Evolutionary conservation across 75 land plant species (phyloP).

Genomic region (Sequoiadendron giganteum): DNA sequence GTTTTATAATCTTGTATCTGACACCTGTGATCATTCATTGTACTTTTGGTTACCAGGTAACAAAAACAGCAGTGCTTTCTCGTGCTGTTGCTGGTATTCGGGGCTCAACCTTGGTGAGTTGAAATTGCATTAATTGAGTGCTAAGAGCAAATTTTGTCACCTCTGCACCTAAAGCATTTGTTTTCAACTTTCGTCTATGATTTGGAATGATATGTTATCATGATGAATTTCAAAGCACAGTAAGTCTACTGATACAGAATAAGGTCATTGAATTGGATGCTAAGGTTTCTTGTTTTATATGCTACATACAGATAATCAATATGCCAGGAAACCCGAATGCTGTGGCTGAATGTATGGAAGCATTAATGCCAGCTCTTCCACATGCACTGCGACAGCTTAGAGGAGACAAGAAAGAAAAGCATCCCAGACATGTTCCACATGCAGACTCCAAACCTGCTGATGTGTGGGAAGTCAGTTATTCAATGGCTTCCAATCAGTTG

Average conservation of each 20-base stretch:
- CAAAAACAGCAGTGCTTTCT: slow-evolving; percentile 93
- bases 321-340: slow-evolving; percentile 99
- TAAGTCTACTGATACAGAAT: background rate
- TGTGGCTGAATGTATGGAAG: slow-evolving; percentile 92
- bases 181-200: background rate
- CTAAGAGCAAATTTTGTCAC: background rate
- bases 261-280: background rate
- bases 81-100: slow-evolving; percentile 90
- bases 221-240: background rate
- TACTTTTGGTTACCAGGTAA: slow-evolving; percentile 48
- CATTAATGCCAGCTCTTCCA: slow-evolving; percentile 86
- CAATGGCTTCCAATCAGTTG: slow-evolving; percentile 31
- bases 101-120: slow-evolving; percentile 86
- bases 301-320: slow-evolving; percentile 74
- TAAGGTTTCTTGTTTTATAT: background rate
- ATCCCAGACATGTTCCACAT: slow-evolving; percentile 91
- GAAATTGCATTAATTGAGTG: background rate
- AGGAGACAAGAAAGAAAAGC: slow-evolving; percentile 97
- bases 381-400: slow-evolving; percentile 88
- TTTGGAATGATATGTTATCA: background rate
- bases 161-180: background rate
- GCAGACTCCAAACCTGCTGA: slow-evolving; percentile 48
- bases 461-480: slow-evolving; percentile 76
- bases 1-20: background rate
- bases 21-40: slow-evolving; percentile 4